Percentiles rank a stretch among this genome's conserved stretches.
phyloP scores from a whole-genome alignment of 202 grass and related monocot species.

The Tripidium arundinaceum region DNA sequence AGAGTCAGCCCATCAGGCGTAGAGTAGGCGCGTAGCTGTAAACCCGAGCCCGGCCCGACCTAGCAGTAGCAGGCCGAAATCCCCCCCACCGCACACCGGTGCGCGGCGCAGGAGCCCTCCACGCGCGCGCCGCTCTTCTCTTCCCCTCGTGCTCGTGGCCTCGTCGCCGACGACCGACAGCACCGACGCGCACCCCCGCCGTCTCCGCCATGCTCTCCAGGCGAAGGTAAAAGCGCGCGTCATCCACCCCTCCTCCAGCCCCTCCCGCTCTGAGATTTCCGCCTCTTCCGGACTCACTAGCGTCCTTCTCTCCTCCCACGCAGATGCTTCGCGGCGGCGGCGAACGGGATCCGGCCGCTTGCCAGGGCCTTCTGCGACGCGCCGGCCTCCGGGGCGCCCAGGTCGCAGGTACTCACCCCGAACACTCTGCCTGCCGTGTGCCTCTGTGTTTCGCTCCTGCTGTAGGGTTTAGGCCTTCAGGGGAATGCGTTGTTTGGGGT shows the following conservation, averaged over 20 bases:
- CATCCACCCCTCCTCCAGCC: not conserved
- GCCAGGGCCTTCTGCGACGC: no score
- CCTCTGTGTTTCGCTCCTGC: not conserved
- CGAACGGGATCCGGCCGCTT: no score
- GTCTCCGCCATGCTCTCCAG: slow-evolving; percentile 28
- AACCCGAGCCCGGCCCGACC: not conserved
- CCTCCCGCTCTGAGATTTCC: not conserved
- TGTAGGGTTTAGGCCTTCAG: slow-evolving; percentile 9
- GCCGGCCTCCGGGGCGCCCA: no score
- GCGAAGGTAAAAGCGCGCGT: slow-evolving; percentile 5
- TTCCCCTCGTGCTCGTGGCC: not conserved
- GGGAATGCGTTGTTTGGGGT: not conserved
- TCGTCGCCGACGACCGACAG: slow-evolving; percentile 10
- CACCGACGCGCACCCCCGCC: slow-evolving; percentile 27
- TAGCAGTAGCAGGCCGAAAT: not conserved
- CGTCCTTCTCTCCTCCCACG: no score
- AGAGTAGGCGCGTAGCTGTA: not conserved
- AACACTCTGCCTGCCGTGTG: not conserved
- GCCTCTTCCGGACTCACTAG: no score
- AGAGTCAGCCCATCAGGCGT: not conserved
- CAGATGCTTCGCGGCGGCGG: no score
- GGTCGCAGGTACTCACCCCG: no score
- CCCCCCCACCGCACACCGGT: not conserved
- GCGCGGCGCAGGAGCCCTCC: slow-evolving; percentile 3
- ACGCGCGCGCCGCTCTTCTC: not conserved